Percentiles rank a stretch among this genome's conserved stretches.
Conservation (phyloP, 2,329 filamentous ascomycete species). For the Apiospora kogelbergensis region DNA sequence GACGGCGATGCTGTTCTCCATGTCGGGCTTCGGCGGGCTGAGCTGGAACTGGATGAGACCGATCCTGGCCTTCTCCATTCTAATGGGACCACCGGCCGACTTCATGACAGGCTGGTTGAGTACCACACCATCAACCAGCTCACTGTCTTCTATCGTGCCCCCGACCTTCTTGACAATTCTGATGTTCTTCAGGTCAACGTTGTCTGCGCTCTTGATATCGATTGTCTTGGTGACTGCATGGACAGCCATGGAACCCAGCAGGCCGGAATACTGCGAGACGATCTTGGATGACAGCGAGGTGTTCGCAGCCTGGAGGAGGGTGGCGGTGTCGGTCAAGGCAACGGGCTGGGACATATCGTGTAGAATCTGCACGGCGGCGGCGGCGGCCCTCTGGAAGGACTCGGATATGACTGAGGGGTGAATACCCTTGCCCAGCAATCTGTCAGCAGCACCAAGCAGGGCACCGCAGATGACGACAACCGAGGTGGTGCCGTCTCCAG, state of each 20-base stretch:
- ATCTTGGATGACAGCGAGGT: slow-evolving; percentile 98
- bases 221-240: slow-evolving; percentile 96
- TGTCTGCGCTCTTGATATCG: slow-evolving; percentile 91
- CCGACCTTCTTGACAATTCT: slow-evolving; percentile 97
- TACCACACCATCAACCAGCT: slow-evolving; percentile 93
- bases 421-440: slow-evolving; percentile 87
- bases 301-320: slow-evolving; percentile 92
- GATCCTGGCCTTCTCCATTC: slow-evolving; percentile 97
- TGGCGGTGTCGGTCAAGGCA: slow-evolving; percentile 80
- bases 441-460: slow-evolving; percentile 89
- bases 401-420: slow-evolving; percentile 98
- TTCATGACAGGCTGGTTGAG: slow-evolving; percentile 92
- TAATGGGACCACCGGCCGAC: slow-evolving; percentile 82
- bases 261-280: slow-evolving; percentile 93
- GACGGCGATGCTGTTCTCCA: slow-evolving; percentile 99
- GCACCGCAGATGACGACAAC: slow-evolving; percentile 98
- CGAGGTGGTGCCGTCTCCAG: slow-evolving; percentile 96
- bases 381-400: slow-evolving; percentile 92
- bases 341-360: slow-evolving; percentile 97
- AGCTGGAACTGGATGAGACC: slow-evolving; percentile 98
- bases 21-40: slow-evolving; percentile 97
- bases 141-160: slow-evolving; percentile 96
- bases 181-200: slow-evolving; percentile 95
- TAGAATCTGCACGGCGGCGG: slow-evolving; percentile 83
- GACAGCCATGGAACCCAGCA: slow-evolving; percentile 96